Evolutionary conservation across 306 rosid species (phyloP).

Genomic region (Vachellia collinsii): DNA sequence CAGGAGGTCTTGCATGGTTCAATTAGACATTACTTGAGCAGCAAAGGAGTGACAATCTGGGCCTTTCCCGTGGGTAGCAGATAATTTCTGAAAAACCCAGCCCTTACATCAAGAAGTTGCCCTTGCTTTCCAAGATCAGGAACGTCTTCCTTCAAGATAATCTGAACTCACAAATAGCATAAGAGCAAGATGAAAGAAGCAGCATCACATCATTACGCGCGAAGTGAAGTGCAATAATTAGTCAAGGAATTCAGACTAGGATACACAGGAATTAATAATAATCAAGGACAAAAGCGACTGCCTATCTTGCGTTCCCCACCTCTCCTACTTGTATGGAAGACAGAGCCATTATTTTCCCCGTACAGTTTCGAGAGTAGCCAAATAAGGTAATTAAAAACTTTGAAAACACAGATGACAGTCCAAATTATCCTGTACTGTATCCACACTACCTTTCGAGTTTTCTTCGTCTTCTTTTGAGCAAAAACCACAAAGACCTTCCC

Average conservation of each 20-base stretch:
- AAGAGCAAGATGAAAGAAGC: not conserved
- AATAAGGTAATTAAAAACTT: constrained; percentile 7
- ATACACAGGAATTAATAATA: not conserved
- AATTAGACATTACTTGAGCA: constrained; percentile 74
- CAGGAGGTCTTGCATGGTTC: constrained; percentile 18
- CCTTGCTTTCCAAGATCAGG: constrained; percentile 71
- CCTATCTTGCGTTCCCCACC: not conserved
- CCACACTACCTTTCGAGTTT: constrained; percentile 69
- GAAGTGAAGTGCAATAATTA: constrained; percentile 3
- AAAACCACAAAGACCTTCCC: constrained; percentile 45
- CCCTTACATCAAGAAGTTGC: constrained; percentile 73
- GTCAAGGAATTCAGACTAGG: not conserved
- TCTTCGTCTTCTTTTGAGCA: constrained; percentile 82
- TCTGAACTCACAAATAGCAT: constrained; percentile 52
- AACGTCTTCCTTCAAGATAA: constrained; percentile 86
- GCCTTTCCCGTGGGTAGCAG: constrained; percentile 79
- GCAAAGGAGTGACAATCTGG: constrained; percentile 72
- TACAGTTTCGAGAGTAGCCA: not conserved
- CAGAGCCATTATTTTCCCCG: not conserved
- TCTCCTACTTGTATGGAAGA: not conserved
- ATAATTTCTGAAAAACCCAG: constrained; percentile 82
- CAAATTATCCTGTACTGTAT: constrained; percentile 13
- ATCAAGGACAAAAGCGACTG: not conserved
- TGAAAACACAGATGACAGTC: not conserved
- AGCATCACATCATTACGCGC: not conserved